Evolutionary conservation across 1,139 yeast species (phyloP).

Genomic region (Blastobotrys malaysiensis): DNA sequence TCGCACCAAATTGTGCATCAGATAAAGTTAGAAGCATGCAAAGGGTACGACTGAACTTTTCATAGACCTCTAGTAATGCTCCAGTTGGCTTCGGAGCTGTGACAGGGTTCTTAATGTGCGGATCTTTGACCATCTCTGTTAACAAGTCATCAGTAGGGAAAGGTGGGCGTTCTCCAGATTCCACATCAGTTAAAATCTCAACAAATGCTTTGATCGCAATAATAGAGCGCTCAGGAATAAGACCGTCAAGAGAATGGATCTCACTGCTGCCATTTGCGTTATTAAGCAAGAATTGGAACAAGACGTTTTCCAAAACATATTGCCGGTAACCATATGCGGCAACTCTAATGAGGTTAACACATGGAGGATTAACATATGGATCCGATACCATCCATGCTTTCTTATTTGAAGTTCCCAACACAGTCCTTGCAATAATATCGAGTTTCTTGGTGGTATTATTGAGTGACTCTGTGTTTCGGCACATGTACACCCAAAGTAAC

Average conservation of each 20-base stretch:
- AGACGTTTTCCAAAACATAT: constrained; percentile 69
- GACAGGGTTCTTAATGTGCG: constrained; percentile 11
- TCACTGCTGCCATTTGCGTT: constrained; percentile 45
- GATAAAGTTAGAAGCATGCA: constrained; percentile 53
- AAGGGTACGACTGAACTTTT: constrained; percentile 65
- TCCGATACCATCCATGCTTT: constrained; percentile 66
- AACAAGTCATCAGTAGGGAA: constrained; percentile 52
- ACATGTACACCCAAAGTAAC: constrained; percentile 82
- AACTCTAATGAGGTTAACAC: constrained; percentile 66
- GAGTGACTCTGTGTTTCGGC: constrained; percentile 80
- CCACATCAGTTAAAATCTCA: constrained; percentile 58
- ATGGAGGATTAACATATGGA: constrained; percentile 52
- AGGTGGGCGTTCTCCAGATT: constrained; percentile 54
- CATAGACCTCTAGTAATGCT: constrained; percentile 44
- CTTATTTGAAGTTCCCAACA: constrained; percentile 45
- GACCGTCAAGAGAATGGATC: constrained; percentile 45
- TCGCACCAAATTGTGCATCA: constrained; percentile 42
- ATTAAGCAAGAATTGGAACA: constrained; percentile 46
- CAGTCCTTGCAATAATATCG: constrained; percentile 50
- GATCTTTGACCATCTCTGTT: constrained; percentile 10
- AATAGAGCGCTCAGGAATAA: constrained; percentile 65
- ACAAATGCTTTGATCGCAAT: constrained; percentile 68
- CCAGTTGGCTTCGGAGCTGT: constrained; percentile 18
- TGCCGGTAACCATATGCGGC: constrained; percentile 77
- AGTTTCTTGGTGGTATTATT: constrained; percentile 75